Conservation (phyloP, 2,329 filamentous ascomycete genomes). For the Cladosporium colombiae region DNA sequence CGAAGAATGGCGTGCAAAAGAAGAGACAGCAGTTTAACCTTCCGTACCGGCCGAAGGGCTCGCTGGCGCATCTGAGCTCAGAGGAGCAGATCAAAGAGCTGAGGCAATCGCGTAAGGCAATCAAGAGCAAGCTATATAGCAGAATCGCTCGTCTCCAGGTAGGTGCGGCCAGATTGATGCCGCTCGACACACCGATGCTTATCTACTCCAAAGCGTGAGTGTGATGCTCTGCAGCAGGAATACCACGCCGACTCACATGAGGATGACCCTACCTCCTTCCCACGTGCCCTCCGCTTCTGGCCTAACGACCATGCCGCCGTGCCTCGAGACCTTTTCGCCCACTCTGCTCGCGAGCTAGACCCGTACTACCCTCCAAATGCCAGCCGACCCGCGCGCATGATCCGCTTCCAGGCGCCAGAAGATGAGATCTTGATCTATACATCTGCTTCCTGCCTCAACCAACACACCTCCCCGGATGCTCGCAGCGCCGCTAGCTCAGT, state of each 20-base stretch:
- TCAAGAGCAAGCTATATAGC: background rate
- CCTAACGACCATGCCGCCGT: background rate
- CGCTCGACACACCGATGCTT: background rate
- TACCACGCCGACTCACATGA: background rate
- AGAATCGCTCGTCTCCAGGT: constrained; percentile 1
- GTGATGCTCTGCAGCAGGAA: background rate
- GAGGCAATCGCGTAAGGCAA: background rate
- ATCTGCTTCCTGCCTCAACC: constrained; percentile 9
- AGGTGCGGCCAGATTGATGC: background rate
- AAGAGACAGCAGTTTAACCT: background rate
- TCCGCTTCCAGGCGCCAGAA: background rate
- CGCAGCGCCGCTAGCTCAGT: background rate
- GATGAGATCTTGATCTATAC: background rate
- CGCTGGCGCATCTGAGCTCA: background rate
- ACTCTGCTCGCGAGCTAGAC: background rate
- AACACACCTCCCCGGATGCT: background rate
- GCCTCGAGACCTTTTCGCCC: constrained; percentile 8
- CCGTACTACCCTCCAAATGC: background rate
- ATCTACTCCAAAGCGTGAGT: background rate
- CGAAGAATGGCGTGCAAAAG: constrained; percentile 3
- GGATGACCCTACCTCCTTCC: background rate
- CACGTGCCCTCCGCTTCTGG: constrained; percentile 3
- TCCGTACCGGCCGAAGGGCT: background rate
- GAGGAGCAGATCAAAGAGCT: background rate
- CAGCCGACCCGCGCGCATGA: background rate